These are phyloP conservation scores for Euptelea pleiosperma DNA, from an alignment of 164 flowering plant genomes.

Conservation along the genomic window DNA sequence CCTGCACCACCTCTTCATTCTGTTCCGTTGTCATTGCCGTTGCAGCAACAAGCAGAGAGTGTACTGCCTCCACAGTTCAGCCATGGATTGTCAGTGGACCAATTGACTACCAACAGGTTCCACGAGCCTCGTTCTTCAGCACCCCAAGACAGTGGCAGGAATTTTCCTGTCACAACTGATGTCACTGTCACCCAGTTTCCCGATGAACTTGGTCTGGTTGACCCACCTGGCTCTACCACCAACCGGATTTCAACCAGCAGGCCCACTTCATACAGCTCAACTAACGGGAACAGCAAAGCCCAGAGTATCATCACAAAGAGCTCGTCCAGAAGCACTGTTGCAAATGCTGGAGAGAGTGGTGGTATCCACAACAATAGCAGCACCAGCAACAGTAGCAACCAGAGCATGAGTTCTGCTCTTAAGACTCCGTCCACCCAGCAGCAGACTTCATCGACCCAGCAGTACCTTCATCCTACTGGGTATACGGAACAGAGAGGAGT, in stretches of 20 bases:
- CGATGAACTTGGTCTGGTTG: conserved; percentile 61
- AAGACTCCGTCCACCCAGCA: conserved; percentile 42
- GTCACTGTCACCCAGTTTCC: conserved; percentile 45
- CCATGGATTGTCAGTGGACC: conserved; percentile 44
- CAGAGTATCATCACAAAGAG: conserved; percentile 28
- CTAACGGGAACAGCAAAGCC: conserved; percentile 14
- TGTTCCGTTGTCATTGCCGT: conserved; percentile 50
- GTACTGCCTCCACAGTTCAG: conserved; percentile 44
- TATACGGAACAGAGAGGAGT: conserved; percentile 50
- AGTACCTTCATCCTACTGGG: conserved; percentile 39
- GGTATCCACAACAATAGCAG: conserved; percentile 13
- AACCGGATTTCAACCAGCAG: conserved; percentile 20
- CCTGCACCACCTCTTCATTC: conserved; percentile 59
- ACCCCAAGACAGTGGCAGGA: conserved; percentile 35
- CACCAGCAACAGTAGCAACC: conserved; percentile 27
- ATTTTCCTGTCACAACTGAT: conserved; percentile 30
- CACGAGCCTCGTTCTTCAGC: conserved; percentile 39
- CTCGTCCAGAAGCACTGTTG: conserved; percentile 25
- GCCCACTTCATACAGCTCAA: conserved; percentile 19
- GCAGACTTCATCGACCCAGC: conserved; percentile 43
- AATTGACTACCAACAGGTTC: conserved; percentile 39
- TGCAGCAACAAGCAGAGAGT: conserved; percentile 54
- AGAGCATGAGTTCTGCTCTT: conserved; percentile 20
- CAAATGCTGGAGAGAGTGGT: conserved; percentile 29
- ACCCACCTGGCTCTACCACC: conserved; percentile 30